These are phyloP conservation scores for Oropetium thomaeum DNA, from an alignment of 176 grass and related monocot species.

Conservation along the genomic window DNA sequence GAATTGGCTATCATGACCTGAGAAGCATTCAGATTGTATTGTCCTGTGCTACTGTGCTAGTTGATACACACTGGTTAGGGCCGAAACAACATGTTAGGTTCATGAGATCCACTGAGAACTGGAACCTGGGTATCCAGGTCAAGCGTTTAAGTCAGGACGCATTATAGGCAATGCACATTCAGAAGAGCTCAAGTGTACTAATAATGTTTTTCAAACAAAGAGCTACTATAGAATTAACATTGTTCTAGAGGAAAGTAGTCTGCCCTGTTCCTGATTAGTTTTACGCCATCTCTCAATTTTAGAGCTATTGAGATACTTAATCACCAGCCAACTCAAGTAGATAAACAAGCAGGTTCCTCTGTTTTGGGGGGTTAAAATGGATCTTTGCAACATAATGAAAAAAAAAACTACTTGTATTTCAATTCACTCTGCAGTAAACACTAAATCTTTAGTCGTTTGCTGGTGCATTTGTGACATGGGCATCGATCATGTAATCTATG, in stretches of 20 bases:
- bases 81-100: not conserved
- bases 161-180: not conserved
- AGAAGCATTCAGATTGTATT: not conserved
- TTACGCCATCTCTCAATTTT: not conserved
- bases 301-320: not conserved
- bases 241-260: no score
- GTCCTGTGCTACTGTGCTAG: not conserved
- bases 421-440: no score
- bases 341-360: not conserved
- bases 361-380: not conserved
- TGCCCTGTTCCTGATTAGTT: not conserved
- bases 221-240: no score
- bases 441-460: no score
- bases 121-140: not conserved
- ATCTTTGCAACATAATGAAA: not conserved
- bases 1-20: not conserved
- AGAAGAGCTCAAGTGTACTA: no score
- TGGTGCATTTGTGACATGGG: no score
- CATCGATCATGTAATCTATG: no score
- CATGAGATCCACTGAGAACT: not conserved
- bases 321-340: not conserved
- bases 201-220: no score
- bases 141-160: not conserved
- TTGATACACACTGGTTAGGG: not conserved
- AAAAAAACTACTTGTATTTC: not conserved